Percentiles rank a stretch among this genome's conserved stretches.
Conservation (phyloP, 192 early-diverging fungal genomes). For the Mortierella claussenii region DNA sequence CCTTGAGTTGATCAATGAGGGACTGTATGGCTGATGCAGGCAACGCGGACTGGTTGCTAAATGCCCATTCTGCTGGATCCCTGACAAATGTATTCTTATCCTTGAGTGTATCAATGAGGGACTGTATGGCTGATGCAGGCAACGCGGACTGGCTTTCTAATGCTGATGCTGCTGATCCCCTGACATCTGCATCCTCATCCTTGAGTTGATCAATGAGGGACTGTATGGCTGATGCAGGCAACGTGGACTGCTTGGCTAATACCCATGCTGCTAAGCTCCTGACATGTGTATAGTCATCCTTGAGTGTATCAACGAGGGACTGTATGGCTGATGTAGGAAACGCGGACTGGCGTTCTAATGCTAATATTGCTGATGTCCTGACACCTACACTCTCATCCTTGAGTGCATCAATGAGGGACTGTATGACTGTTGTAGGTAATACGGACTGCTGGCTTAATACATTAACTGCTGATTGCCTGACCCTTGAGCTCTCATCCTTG, state of each 20-base stretch:
- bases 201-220: not conserved
- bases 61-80: not conserved
- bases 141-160: too few relatives aligned
- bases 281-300: too few relatives aligned
- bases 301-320: not conserved
- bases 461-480: slow-evolving; percentile 1
- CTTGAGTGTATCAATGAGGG: not conserved
- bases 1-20: not conserved
- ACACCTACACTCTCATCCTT: too few relatives aligned
- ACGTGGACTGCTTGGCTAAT: slow-evolving; percentile 3
- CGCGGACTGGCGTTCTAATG: too few relatives aligned
- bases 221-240: not conserved
- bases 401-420: slow-evolving; percentile 10
- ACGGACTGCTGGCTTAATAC: slow-evolving; percentile 8
- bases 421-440: not conserved
- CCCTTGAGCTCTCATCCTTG: not conserved
- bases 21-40: not conserved
- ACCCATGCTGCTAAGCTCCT: slow-evolving; percentile 1
- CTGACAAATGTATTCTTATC: too few relatives aligned
- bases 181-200: not conserved
- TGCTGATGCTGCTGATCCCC: not conserved
- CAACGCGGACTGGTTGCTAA: slow-evolving; percentile 4
- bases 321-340: too few relatives aligned
- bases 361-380: too few relatives aligned
- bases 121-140: too few relatives aligned